These are phyloP conservation scores for Boletus semigastroideus DNA, from an alignment of 1,284 basidiomycete genomes.

Conservation along the genomic window DNA sequence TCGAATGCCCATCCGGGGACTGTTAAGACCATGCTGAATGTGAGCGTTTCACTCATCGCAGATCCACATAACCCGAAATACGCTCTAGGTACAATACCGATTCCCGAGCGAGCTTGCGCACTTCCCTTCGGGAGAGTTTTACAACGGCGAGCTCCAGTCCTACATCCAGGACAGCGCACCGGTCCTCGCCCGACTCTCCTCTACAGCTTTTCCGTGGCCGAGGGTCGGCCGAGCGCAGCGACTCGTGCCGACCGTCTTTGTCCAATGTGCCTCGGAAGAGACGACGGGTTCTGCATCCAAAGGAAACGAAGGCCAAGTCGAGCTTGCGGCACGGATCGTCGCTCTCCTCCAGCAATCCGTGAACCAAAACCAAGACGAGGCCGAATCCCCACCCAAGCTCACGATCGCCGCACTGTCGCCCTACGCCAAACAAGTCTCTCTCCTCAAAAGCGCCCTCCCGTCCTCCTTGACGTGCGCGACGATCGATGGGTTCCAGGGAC, in stretches of 20 bases:
- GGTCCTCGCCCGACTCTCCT: constrained; percentile 41
- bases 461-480: constrained; percentile 51
- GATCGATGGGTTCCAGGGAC: constrained; percentile 75
- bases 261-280: constrained; percentile 57
- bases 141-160: constrained; percentile 51
- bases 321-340: constrained; percentile 38
- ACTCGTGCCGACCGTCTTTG: constrained; percentile 52
- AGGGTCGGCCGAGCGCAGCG: constrained; percentile 17
- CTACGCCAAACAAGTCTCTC: constrained; percentile 54
- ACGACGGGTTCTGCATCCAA: constrained; percentile 60
- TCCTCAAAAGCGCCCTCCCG: constrained; percentile 43
- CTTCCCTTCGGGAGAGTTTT: constrained; percentile 64
- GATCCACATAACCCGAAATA: not conserved
- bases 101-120: constrained; percentile 54
- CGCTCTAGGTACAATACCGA: constrained; percentile 54
- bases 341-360: constrained; percentile 18
- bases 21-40: constrained; percentile 60
- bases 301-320: constrained; percentile 57
- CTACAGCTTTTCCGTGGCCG: constrained; percentile 59
- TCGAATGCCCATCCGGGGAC: constrained; percentile 38
- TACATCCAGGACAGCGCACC: constrained; percentile 41
- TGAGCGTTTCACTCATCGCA: constrained; percentile 26
- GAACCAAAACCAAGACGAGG: not conserved
- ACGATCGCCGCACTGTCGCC: constrained; percentile 57
- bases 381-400: constrained; percentile 19